phyloP scores from a whole-genome alignment of 768 basidiomycete genomes.

The Boletus patriciae region DNA sequence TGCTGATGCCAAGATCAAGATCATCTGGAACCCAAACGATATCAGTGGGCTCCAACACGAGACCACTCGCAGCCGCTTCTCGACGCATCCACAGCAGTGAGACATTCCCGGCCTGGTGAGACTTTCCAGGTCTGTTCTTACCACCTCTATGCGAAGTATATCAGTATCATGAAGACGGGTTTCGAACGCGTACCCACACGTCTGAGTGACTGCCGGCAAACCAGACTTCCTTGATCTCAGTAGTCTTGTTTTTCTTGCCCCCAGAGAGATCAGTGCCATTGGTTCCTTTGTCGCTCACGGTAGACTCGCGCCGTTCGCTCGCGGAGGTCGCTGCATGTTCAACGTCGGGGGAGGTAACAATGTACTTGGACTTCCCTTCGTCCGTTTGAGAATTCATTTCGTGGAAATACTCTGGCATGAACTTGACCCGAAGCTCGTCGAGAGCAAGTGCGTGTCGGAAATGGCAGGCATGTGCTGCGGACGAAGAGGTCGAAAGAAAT shows the following conservation, averaged over 20 bases:
- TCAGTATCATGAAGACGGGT: background rate
- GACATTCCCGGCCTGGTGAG: slow-evolving; percentile 25
- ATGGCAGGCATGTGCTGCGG: slow-evolving; percentile 9
- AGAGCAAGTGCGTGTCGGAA: slow-evolving; percentile 18
- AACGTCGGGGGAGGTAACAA: background rate
- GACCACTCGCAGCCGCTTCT: slow-evolving; percentile 29
- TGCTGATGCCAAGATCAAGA: slow-evolving; percentile 20
- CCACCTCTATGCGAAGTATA: slow-evolving; percentile 17
- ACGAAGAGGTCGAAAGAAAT: slow-evolving; percentile 6
- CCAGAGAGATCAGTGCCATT: background rate
- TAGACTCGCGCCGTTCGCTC: background rate
- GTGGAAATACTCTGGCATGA: slow-evolving; percentile 14
- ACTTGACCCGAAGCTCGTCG: slow-evolving; percentile 14
- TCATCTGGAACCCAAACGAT: slow-evolving; percentile 31
- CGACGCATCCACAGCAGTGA: slow-evolving; percentile 37
- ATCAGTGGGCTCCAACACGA: slow-evolving; percentile 27
- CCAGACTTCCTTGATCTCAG: slow-evolving; percentile 64
- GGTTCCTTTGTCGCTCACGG: background rate
- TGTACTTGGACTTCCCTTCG: slow-evolving; percentile 9
- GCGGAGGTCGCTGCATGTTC: background rate
- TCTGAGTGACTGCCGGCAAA: slow-evolving; percentile 51
- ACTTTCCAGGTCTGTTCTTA: slow-evolving; percentile 22
- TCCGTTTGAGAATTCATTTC: slow-evolving; percentile 22
- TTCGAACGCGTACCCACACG: slow-evolving; percentile 18
- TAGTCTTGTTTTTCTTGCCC: background rate